Conservation (phyloP, 495 filamentous ascomycete species). For the Acidomyces sp. region DNA sequence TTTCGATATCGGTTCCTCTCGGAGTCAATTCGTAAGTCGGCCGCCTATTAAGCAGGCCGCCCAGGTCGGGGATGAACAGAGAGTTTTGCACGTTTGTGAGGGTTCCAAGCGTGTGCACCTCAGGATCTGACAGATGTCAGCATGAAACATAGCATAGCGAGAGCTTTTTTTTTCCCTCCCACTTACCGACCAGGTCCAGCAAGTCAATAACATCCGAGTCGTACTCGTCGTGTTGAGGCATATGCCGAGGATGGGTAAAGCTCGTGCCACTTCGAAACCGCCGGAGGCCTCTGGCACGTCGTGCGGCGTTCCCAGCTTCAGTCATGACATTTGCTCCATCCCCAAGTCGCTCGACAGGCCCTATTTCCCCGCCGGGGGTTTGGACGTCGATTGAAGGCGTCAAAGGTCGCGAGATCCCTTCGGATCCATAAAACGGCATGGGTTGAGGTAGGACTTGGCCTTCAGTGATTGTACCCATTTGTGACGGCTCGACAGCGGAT, state of each 20-base stretch:
- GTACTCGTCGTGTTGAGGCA: conserved; percentile 13
- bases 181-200: conserved; percentile 20
- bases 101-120: conserved; percentile 20
- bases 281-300: conserved; percentile 7
- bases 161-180: background rate
- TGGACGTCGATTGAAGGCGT: background rate
- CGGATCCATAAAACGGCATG: background rate
- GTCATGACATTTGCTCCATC: conserved; percentile 7
- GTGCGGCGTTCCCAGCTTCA: conserved; percentile 15
- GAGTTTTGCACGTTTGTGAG: conserved; percentile 24
- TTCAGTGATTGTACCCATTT: conserved; percentile 10
- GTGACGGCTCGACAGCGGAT: conserved; percentile 6
- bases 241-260: background rate
- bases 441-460: background rate
- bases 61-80: conserved; percentile 22
- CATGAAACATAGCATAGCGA: background rate
- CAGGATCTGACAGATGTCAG: conserved; percentile 20
- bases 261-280: conserved; percentile 4
- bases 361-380: background rate
- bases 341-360: conserved; percentile 2
- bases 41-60: conserved; percentile 44
- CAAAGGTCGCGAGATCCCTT: conserved; percentile 3
- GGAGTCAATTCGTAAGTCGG: conserved; percentile 62
- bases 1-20: conserved; percentile 21
- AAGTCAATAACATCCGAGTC: conserved; percentile 20